Conservation (phyloP, 2,329 filamentous ascomycete genomes). For the Colletotrichum sp. region DNA sequence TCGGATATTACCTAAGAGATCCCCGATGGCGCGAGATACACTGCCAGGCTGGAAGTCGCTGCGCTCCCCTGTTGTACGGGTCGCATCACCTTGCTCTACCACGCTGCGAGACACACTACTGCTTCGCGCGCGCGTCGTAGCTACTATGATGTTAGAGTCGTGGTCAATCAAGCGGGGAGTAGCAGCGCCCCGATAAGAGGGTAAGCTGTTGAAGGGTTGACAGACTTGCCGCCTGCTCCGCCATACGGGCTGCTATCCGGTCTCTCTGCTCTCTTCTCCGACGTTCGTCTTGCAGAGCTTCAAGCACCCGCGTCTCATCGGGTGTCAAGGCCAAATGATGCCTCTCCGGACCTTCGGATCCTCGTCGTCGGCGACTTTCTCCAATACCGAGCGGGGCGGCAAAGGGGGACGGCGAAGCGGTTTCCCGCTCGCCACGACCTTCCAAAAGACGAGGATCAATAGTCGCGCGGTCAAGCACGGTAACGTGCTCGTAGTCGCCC, state of each 20-base stretch:
- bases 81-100: not conserved
- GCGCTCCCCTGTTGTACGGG: slow-evolving; percentile 1
- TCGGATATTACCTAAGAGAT: slow-evolving; percentile 41
- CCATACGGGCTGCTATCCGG: slow-evolving; percentile 16
- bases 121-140: slow-evolving; percentile 37
- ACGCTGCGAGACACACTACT: slow-evolving; percentile 30
- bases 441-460: slow-evolving; percentile 60
- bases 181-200: not conserved
- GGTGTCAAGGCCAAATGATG: slow-evolving; percentile 52
- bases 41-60: slow-evolving; percentile 27
- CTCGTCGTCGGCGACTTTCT: slow-evolving; percentile 17
- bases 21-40: slow-evolving; percentile 42
- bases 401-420: slow-evolving; percentile 31
- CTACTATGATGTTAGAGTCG: slow-evolving; percentile 27
- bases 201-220: not conserved
- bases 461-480: slow-evolving; percentile 59
- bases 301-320: slow-evolving; percentile 61
- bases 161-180: slow-evolving; percentile 5
- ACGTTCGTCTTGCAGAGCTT: slow-evolving; percentile 60
- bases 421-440: slow-evolving; percentile 47
- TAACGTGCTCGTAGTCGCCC: slow-evolving; percentile 60
- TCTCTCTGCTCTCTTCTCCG: slow-evolving; percentile 49
- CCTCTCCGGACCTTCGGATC: slow-evolving; percentile 7
- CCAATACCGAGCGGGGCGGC: slow-evolving; percentile 39
- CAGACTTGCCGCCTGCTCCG: slow-evolving; percentile 13